phyloP scores from a whole-genome alignment of 345 rosid species.

The Moricandia moricandioides region DNA sequence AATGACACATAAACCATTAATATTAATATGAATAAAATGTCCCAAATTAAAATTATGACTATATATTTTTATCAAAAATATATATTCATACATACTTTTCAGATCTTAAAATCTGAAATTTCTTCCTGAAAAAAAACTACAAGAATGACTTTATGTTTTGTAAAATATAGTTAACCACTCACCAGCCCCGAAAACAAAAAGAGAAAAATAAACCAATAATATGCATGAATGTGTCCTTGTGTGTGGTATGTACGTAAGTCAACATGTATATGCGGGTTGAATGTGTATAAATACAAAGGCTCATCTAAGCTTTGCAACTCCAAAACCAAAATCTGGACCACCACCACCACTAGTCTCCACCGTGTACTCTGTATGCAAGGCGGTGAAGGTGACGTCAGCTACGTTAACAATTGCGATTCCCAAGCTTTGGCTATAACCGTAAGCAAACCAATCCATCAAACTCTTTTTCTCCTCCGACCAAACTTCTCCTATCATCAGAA shows the following conservation, averaged over 20 bases:
- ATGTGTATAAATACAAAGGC: constrained; percentile 15
- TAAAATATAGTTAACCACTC: constrained; percentile 2
- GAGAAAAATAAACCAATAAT: not conserved
- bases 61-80: too few species aligned
- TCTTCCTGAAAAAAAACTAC: too few species aligned
- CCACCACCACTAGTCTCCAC: constrained; percentile 35
- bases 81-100: too few species aligned
- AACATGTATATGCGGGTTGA: not conserved
- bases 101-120: too few species aligned
- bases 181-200: not conserved
- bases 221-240: not conserved
- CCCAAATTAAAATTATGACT: too few species aligned
- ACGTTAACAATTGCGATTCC: constrained; percentile 52
- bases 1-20: not conserved
- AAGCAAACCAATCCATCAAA: constrained; percentile 50
- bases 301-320: not conserved
- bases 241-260: not conserved
- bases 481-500: constrained; percentile 36
- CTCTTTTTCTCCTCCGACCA: constrained; percentile 34
- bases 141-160: not conserved
- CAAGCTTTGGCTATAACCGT: constrained; percentile 50
- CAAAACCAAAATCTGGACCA: not conserved
- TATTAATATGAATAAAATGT: too few species aligned
- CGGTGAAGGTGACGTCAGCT: constrained; percentile 55
- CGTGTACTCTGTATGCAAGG: constrained; percentile 55